Evolutionary conservation across 306 rosid genomes (phyloP).

Genomic region (Calophaca sinica): DNA sequence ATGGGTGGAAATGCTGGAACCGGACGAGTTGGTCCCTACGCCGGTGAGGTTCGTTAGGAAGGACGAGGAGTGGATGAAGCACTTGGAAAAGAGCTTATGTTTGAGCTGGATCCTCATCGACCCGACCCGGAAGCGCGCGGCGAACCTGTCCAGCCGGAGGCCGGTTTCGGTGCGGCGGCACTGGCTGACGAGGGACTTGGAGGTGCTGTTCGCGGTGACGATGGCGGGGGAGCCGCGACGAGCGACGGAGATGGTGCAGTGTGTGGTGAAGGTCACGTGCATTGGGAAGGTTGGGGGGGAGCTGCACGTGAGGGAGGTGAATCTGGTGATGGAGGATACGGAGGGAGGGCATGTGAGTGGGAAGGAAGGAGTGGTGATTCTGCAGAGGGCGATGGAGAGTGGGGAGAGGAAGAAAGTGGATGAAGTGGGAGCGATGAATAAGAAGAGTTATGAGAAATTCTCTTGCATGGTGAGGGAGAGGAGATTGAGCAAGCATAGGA

Average conservation of each 20-base stretch:
- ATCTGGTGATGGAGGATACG: constrained; percentile 69
- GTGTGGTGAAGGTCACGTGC: constrained; percentile 67
- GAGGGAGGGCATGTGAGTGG: constrained; percentile 75
- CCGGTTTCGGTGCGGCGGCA: constrained; percentile 70
- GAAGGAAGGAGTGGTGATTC: constrained; percentile 59
- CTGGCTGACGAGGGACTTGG: constrained; percentile 81
- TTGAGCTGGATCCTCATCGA: constrained; percentile 83
- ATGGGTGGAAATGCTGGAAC: constrained; percentile 61
- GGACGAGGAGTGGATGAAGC: constrained; percentile 48
- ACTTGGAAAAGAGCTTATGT: constrained; percentile 60
- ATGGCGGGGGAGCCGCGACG: constrained; percentile 45
- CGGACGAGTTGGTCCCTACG: constrained; percentile 61
- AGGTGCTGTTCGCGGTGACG: constrained; percentile 58
- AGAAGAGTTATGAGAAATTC: constrained; percentile 49
- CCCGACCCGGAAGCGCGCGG: constrained; percentile 57
- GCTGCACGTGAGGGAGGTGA: constrained; percentile 74
- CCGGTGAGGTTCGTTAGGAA: constrained; percentile 46
- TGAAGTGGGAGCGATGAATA: constrained; percentile 42
- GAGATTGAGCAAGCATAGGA: constrained; percentile 51
- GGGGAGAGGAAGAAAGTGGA: constrained; percentile 61
- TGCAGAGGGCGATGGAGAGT: constrained; percentile 58
- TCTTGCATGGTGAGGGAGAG: constrained; percentile 51
- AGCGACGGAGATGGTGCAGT: constrained; percentile 56
- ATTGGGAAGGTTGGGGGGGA: constrained; percentile 61
- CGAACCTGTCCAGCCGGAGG: constrained; percentile 67